A percentile compares a stretch with the other conserved stretches of the same genome.
These are phyloP conservation scores for Suhomyces faveliae DNA, from an alignment of 805 yeast genomes.

Conservation along the genomic window DNA sequence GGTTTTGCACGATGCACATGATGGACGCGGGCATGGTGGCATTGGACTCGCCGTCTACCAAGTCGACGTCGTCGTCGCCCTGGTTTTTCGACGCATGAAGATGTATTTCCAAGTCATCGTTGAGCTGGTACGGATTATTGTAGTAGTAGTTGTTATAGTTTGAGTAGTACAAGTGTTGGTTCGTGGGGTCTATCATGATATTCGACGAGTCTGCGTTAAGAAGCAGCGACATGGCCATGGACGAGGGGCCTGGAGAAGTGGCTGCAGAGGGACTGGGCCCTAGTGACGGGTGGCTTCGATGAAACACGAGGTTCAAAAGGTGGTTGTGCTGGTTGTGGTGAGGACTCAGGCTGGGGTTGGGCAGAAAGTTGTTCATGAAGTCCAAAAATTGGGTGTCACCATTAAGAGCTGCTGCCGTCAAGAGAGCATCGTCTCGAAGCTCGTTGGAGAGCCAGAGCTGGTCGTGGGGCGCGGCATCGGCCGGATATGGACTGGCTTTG, in stretches of 20 bases:
- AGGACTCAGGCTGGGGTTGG: conserved; percentile 6
- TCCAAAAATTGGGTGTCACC: conserved; percentile 61
- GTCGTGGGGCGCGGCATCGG: conserved; percentile 31
- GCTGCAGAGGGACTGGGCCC: conserved; percentile 20
- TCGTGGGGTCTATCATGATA: conserved; percentile 29
- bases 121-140: conserved; percentile 38
- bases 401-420: conserved; percentile 69
- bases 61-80: conserved; percentile 25
- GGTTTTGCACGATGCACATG: conserved; percentile 49
- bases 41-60: conserved; percentile 32
- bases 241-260: background rate
- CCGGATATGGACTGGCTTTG: background rate
- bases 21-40: conserved; percentile 51
- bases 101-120: conserved; percentile 41
- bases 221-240: conserved; percentile 17
- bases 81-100: conserved; percentile 37
- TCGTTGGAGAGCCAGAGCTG: conserved; percentile 72
- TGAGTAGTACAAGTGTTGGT: conserved; percentile 38
- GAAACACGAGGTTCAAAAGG: conserved; percentile 53
- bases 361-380: conserved; percentile 35
- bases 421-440: conserved; percentile 65
- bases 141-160: conserved; percentile 39
- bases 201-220: conserved; percentile 12
- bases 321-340: conserved; percentile 33
- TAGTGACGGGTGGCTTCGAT: conserved; percentile 48